Percentiles rank a stretch among this genome's conserved stretches.
These are phyloP conservation scores for Diaporthe capsici DNA, from an alignment of 2,329 filamentous ascomycete genomes.

Conservation along the genomic window DNA sequence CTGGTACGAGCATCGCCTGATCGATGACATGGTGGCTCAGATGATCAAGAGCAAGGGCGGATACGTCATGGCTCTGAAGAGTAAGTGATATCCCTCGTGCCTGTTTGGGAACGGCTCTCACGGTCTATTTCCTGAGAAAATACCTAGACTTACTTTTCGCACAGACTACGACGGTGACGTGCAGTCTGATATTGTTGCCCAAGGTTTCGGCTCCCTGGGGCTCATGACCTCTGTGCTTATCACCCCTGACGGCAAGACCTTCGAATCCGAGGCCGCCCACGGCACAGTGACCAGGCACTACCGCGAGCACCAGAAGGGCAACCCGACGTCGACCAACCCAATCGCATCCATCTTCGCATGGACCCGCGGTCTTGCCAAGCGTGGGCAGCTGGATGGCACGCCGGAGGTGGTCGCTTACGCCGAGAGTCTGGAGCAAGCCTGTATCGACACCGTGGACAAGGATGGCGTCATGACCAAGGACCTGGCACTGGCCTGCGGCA, in stretches of 20 bases:
- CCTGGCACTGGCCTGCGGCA: slow-evolving; percentile 92
- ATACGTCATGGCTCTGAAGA: slow-evolving; percentile 98
- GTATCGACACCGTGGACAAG: slow-evolving; percentile 91
- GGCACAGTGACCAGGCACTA: slow-evolving; percentile 98
- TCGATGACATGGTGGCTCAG: slow-evolving; percentile 99
- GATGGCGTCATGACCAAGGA: slow-evolving; percentile 99
- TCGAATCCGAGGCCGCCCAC: slow-evolving; percentile 97
- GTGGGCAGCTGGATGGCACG: slow-evolving; percentile 92
- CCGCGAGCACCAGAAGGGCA: slow-evolving; percentile 98
- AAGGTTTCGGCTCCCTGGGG: slow-evolving; percentile 97
- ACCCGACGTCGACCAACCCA: slow-evolving; percentile 97
- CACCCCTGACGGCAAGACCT: slow-evolving; percentile 96
- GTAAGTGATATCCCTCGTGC: slow-evolving; percentile 65
- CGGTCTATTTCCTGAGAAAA: neutral
- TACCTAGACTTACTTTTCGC: neutral
- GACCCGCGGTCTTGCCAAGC: slow-evolving; percentile 94
- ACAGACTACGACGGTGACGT: slow-evolving; percentile 98
- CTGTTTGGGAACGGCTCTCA: neutral
- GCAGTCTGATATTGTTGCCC: slow-evolving; percentile 97
- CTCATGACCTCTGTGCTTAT: slow-evolving; percentile 99
- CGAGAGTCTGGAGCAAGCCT: slow-evolving; percentile 91
- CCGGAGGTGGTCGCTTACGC: slow-evolving; percentile 93
- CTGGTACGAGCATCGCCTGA: slow-evolving; percentile 99
- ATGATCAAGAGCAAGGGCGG: slow-evolving; percentile 99
- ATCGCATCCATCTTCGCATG: slow-evolving; percentile 99